phyloP scores from a whole-genome alignment of 495 filamentous ascomycete genomes.

The Aspergillus indologenus region DNA sequence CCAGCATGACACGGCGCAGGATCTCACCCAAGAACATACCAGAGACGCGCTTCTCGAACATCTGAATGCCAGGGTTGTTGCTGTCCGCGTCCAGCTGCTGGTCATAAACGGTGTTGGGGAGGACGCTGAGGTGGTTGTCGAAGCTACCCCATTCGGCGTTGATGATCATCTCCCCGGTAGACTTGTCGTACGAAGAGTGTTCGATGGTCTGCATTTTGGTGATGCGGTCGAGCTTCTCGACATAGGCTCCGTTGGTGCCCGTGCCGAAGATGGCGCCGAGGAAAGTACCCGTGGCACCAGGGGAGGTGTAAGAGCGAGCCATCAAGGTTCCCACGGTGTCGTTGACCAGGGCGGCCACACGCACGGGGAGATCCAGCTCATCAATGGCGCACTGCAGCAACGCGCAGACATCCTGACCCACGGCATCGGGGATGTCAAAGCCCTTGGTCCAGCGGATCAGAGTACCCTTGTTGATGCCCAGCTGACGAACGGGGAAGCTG shows the following conservation, averaged over 20 bases:
- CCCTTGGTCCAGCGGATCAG: slow-evolving; percentile 98
- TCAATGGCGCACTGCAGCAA: slow-evolving; percentile 92
- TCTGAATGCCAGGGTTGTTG: slow-evolving; percentile 93
- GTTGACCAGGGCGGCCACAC: slow-evolving; percentile 91
- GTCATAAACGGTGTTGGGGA: slow-evolving; percentile 87
- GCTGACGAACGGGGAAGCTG: slow-evolving; percentile 92
- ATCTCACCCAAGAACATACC: slow-evolving; percentile 99
- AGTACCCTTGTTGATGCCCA: slow-evolving; percentile 88
- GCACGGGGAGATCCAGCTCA: slow-evolving; percentile 78
- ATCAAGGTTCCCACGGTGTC: slow-evolving; percentile 97
- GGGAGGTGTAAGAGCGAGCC: slow-evolving; percentile 92
- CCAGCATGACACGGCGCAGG: slow-evolving; percentile 69
- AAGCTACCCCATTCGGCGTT: slow-evolving; percentile 99
- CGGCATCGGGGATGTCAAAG: slow-evolving; percentile 87
- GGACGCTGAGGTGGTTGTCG: slow-evolving; percentile 83
- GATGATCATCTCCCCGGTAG: slow-evolving; percentile 91
- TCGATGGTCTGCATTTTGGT: slow-evolving; percentile 46
- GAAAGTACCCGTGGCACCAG: slow-evolving; percentile 80
- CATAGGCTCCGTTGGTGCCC: slow-evolving; percentile 91
- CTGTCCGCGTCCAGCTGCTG: slow-evolving; percentile 69
- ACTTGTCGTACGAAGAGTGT: slow-evolving; percentile 65
- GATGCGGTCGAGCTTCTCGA: slow-evolving; percentile 53
- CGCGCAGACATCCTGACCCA: slow-evolving; percentile 92
- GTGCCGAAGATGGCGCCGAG: slow-evolving; percentile 90
- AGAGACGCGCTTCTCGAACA: slow-evolving; percentile 97